These are phyloP conservation scores for Macrolepiota dolichaula DNA, from an alignment of 768 basidiomycete genomes.

Conservation along the genomic window DNA sequence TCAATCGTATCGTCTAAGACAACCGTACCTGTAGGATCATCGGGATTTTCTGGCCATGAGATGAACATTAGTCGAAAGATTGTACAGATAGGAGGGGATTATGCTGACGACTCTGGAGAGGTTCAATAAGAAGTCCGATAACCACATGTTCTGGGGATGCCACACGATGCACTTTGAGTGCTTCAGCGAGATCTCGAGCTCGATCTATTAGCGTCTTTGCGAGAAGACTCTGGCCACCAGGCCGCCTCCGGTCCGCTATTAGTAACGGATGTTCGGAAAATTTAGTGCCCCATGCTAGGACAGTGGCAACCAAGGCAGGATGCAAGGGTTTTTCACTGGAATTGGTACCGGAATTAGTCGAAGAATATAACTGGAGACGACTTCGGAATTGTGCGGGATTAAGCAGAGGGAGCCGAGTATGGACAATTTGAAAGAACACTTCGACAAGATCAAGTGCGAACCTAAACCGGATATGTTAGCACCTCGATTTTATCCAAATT, in stretches of 20 bases:
- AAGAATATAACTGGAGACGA: slow-evolving; percentile 50
- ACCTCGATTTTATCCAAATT: slow-evolving; percentile 11
- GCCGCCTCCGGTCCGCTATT: slow-evolving; percentile 70
- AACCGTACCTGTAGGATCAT: slow-evolving; percentile 62
- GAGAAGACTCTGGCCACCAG: slow-evolving; percentile 69
- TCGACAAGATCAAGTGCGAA: slow-evolving; percentile 92
- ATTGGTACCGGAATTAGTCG: slow-evolving; percentile 19
- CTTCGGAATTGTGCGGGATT: slow-evolving; percentile 80
- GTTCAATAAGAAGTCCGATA: slow-evolving; percentile 77
- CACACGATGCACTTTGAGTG: slow-evolving; percentile 80
- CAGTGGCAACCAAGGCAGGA: slow-evolving; percentile 78
- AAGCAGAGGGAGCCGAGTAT: slow-evolving; percentile 83
- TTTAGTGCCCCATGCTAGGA: slow-evolving; percentile 89
- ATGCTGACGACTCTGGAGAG: slow-evolving; percentile 82
- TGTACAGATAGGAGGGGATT: slow-evolving; percentile 3
- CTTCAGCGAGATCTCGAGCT: slow-evolving; percentile 83
- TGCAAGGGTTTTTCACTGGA: slow-evolving; percentile 47
- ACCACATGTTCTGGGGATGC: slow-evolving; percentile 80
- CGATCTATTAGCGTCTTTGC: slow-evolving; percentile 77
- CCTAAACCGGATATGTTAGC: slow-evolving; percentile 38
- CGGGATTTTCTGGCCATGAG: slow-evolving; percentile 56
- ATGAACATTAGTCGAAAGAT: slow-evolving; percentile 11
- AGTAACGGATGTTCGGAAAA: slow-evolving; percentile 91
- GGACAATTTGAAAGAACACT: slow-evolving; percentile 91
- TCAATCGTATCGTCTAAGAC: slow-evolving; percentile 10